These are phyloP conservation scores for Camellia lanceoleosa DNA, from an alignment of 148 eudicot genomes.

Conservation along the genomic window DNA sequence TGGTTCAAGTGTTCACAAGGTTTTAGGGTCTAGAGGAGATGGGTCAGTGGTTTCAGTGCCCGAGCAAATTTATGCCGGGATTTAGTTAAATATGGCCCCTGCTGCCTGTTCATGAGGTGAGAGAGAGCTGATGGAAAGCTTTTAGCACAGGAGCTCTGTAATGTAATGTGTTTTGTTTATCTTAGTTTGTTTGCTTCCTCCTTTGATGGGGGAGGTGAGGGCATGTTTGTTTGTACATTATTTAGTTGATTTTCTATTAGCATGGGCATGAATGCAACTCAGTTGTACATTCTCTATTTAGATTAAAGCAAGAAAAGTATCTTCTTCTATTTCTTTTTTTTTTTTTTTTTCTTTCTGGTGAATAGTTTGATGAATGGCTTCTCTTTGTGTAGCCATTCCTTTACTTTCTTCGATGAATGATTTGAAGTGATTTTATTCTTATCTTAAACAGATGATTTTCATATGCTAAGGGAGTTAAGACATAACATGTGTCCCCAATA, in stretches of 20 bases:
- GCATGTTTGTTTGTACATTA: slow-evolving; percentile 16
- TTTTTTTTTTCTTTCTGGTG: neutral
- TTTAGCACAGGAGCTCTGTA: slow-evolving; percentile 18
- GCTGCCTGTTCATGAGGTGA: slow-evolving; percentile 16
- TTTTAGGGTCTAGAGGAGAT: neutral
- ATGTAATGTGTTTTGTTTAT: slow-evolving; percentile 15
- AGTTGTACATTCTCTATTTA: neutral
- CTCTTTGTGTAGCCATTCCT: neutral
- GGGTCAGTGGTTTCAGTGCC: neutral
- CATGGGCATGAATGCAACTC: slow-evolving; percentile 5
- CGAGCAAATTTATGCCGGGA: neutral
- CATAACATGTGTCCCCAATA: too few relatives aligned
- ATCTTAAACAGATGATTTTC: too few relatives aligned
- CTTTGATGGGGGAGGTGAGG: slow-evolving; percentile 9
- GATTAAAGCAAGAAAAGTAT: neutral
- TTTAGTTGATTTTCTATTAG: slow-evolving; percentile 12
- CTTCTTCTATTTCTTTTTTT: neutral
- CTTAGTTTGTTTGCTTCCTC: slow-evolving; percentile 12
- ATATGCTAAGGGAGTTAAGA: too few relatives aligned
- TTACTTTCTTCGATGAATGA: too few relatives aligned
- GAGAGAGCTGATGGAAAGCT: slow-evolving; percentile 14
- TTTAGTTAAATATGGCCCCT: neutral
- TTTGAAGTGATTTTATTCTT: too few relatives aligned
- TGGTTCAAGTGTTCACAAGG: neutral
- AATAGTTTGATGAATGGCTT: neutral